Evolutionary conservation across 345 rosid species (phyloP), one percentile per base, ranked within the genome.

Genomic region (Hypericum perforatum): DNA sequence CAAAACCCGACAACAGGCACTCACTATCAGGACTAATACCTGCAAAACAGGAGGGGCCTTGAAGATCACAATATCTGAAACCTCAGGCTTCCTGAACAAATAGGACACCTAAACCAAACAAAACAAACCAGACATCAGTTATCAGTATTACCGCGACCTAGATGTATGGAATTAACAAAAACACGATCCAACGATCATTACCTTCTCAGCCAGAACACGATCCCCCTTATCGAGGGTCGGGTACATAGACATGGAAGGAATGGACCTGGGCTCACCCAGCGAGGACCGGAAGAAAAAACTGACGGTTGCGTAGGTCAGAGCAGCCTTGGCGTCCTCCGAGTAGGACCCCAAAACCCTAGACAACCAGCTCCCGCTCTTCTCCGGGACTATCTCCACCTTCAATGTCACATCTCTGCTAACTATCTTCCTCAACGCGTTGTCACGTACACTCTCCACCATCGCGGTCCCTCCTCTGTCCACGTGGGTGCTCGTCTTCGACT

Each of bases 121-220:
- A 58, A 45, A 9, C 6, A 41, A 16, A 15, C 7, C n/a, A n/a
- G 11, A 41, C 41, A 41, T 10, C 37, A n/a, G 10, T 47, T 10
- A 41, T 22, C 3, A 32, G 15, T 40, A 41, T 7, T 32, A n/a
- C n/a, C 39, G 29, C 8, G 5, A 13, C 13, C 50, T 13, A 8
- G 15, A 8, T 36, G 32, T 4, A 22, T 1, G 32, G 32, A 22
- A 22, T 22, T 22, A 22, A 22, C 32, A 1, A 22, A 22, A 22
- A 22, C 32, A 22, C 1, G 32, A 22, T 1, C 32, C 32, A 22
- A 22, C 32, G 4, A 11, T 6, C 7, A 36, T 78, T 63, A 82
- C 96, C 94, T 86, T 90, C 74, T 86, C 97, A 0, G 96, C 91
- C 59, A 90, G 56, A 74, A 90, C 68, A 49, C 95, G 86, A 64